phyloP scores from a whole-genome alignment of 202 grass and related monocot species.

The Thinopyrum obtusiflorum region DNA sequence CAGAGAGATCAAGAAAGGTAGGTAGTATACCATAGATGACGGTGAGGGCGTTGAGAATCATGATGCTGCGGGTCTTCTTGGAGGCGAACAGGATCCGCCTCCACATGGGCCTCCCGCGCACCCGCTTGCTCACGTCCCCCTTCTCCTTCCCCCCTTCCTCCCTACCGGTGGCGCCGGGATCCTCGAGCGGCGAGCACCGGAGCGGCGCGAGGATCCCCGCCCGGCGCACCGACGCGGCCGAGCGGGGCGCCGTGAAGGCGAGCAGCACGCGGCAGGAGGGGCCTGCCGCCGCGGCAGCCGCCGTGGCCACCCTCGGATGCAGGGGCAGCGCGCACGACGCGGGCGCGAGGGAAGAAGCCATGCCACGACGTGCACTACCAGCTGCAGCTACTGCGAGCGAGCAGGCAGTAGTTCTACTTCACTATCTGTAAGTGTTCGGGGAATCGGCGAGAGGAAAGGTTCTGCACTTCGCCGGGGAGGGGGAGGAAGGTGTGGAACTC shows the following conservation, averaged over 20 bases:
- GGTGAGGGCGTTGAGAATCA: slow-evolving; percentile 87
- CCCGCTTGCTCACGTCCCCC: slow-evolving; percentile 14
- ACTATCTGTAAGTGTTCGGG: neutral
- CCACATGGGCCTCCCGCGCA: slow-evolving; percentile 55
- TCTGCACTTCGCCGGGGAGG: neutral
- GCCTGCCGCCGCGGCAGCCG: neutral
- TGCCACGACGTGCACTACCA: neutral
- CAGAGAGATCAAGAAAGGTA: neutral
- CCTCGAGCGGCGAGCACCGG: slow-evolving; percentile 25
- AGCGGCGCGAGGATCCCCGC: slow-evolving; percentile 6
- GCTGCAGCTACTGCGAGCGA: neutral
- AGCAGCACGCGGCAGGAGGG: slow-evolving; percentile 24
- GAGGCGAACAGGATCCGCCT: slow-evolving; percentile 88
- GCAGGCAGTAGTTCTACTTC: neutral
- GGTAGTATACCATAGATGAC: slow-evolving; percentile 84
- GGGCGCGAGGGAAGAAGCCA: slow-evolving; percentile 39
- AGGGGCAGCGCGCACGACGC: slow-evolving; percentile 40
- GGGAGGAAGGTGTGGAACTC: slow-evolving; percentile 11
- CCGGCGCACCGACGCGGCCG: slow-evolving; percentile 3
- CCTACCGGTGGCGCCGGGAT: neutral
- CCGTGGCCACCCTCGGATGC: slow-evolving; percentile 4
- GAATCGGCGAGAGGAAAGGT: neutral
- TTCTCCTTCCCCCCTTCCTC: slow-evolving; percentile 6
- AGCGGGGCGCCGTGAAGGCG: slow-evolving; percentile 7
- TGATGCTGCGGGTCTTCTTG: slow-evolving; percentile 86